Percentiles rank a stretch among this genome's conserved stretches.
Conservation (phyloP, 2,329 filamentous ascomycete species). For the Furcasterigmium sp. region DNA sequence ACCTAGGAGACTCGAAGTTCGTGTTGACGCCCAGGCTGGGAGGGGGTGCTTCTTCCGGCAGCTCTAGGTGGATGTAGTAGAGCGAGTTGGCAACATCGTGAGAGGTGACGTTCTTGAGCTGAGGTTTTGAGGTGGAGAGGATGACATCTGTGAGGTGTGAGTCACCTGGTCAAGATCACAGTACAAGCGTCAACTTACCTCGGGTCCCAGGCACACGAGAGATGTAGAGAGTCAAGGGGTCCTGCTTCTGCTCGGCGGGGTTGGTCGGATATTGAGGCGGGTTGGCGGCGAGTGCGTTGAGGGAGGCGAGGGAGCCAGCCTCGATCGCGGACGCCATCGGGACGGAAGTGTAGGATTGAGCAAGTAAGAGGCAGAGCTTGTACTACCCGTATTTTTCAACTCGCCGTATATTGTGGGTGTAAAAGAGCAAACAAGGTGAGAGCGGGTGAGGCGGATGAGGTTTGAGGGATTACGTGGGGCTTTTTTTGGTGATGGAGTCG, state of each 20-base stretch:
- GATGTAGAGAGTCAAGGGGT: constrained; percentile 82
- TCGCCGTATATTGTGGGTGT: too few species aligned
- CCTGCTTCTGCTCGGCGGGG: constrained; percentile 61
- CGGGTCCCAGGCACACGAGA: constrained; percentile 85
- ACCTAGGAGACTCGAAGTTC: constrained; percentile 28
- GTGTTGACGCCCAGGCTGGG: constrained; percentile 18
- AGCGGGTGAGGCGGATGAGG: too few species aligned
- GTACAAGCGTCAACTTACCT: constrained; percentile 47
- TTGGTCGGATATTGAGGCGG: constrained; percentile 82
- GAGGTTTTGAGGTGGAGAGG: constrained; percentile 84
- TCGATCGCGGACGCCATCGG: constrained; percentile 50
- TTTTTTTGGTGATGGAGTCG: background rate
- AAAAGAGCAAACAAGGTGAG: too few species aligned
- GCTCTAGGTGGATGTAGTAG: constrained; percentile 83
- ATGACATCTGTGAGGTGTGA: constrained; percentile 65
- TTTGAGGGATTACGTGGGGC: background rate
- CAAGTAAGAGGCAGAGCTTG: background rate
- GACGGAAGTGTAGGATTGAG: too few species aligned
- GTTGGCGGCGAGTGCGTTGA: constrained; percentile 78
- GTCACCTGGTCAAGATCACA: constrained; percentile 7
- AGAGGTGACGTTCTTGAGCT: constrained; percentile 79
- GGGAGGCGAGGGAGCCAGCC: constrained; percentile 74
- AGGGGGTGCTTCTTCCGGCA: constrained; percentile 48
- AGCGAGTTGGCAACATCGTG: constrained; percentile 83
- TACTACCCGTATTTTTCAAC: background rate